Percentiles rank a stretch among this genome's conserved stretches.
phyloP scores from a whole-genome alignment of 768 basidiomycete species.

The Postia placenta region DNA sequence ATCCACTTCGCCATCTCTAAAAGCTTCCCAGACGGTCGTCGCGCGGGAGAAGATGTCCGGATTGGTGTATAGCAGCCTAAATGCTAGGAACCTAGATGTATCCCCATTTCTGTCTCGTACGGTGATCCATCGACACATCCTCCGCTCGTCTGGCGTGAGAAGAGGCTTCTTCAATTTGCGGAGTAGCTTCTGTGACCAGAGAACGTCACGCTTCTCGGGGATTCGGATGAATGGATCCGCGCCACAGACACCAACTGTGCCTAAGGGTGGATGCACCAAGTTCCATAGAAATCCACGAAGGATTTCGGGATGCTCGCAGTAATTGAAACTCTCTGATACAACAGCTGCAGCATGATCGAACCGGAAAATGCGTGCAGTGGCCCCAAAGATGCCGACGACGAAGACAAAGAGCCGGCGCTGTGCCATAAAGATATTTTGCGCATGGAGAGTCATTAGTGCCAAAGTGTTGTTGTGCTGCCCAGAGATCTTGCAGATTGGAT shows the following conservation, averaged over 20 bases:
- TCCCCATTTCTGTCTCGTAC: background rate
- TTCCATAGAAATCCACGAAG: conserved; percentile 11
- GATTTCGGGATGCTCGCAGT: background rate
- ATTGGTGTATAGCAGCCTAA: conserved; percentile 6
- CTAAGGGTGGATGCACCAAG: conserved; percentile 6
- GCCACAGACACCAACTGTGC: background rate
- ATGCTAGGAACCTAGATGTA: background rate
- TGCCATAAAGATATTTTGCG: conserved; percentile 8
- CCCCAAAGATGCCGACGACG: conserved; percentile 12
- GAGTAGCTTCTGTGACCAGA: background rate
- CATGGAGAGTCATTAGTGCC: conserved; percentile 8
- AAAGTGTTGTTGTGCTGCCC: background rate
- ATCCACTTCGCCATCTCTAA: background rate
- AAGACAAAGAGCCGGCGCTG: conserved; percentile 8
- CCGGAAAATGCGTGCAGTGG: conserved; percentile 5
- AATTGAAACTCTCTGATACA: background rate
- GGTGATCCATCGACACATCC: conserved; percentile 2
- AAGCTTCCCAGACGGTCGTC: conserved; percentile 10
- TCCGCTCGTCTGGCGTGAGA: background rate
- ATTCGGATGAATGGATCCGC: conserved; percentile 2
- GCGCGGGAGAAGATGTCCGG: conserved; percentile 8
- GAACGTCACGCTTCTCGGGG: background rate
- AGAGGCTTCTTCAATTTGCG: background rate
- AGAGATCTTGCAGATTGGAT: background rate
- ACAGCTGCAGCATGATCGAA: conserved; percentile 12